Conservation (phyloP, 306 rosid species). For the Canavalia ensiformis region DNA sequence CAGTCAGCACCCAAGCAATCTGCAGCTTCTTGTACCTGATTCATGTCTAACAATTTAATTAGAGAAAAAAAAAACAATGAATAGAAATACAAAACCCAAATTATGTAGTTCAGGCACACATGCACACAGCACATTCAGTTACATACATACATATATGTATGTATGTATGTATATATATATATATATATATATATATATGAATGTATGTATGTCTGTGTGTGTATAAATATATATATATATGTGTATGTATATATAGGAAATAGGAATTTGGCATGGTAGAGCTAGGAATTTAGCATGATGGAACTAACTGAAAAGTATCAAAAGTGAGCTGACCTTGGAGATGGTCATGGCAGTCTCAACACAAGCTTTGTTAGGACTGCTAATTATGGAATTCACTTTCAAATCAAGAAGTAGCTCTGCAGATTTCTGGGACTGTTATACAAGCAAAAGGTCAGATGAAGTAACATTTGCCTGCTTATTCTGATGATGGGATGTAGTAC, state of each 20-base stretch:
- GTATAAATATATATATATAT: too few species aligned
- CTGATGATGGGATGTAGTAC: slow-evolving; percentile 52
- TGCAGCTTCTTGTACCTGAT: slow-evolving; percentile 94
- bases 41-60: slow-evolving; percentile 39
- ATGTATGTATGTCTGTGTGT: too few species aligned
- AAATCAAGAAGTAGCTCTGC: slow-evolving; percentile 93
- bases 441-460: slow-evolving; percentile 56
- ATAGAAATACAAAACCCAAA: background rate
- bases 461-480: slow-evolving; percentile 39
- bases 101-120: slow-evolving; percentile 20
- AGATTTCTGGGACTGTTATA: slow-evolving; percentile 88
- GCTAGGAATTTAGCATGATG: slow-evolving; percentile 24
- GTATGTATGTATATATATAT: too few species aligned
- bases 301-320: slow-evolving; percentile 23
- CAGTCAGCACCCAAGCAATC: slow-evolving; percentile 97
- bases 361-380: slow-evolving; percentile 79
- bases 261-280: background rate
- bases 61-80: slow-evolving; percentile 19
- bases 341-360: slow-evolving; percentile 75
- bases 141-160: too few species aligned
- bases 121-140: too few species aligned
- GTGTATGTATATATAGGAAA: background rate
- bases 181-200: too few species aligned
- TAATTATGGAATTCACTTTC: slow-evolving; percentile 71
- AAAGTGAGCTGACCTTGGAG: slow-evolving; percentile 71